A percentile compares a stretch with the other conserved stretches of the same genome.
Evolutionary conservation across 192 early-diverging fungal species (phyloP).

Genomic region (Chytriomyces sp.): DNA sequence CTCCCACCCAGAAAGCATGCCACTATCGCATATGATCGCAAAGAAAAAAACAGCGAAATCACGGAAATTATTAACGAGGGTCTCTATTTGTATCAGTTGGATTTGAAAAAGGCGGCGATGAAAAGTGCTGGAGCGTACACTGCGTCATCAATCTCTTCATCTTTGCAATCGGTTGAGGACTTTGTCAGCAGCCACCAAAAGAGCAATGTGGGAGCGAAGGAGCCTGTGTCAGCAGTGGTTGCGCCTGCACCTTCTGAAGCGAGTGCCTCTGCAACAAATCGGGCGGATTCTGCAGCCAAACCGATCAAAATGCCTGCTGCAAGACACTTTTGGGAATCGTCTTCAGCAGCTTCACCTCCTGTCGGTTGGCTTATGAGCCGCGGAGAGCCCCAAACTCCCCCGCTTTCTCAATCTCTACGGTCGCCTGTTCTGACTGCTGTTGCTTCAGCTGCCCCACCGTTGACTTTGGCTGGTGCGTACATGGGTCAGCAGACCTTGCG

Average conservation of each 20-base stretch:
- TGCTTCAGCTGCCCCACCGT: neutral
- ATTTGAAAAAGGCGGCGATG: conserved; percentile 9
- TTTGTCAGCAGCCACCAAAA: neutral
- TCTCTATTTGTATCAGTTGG: conserved; percentile 83
- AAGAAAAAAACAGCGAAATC: conserved; percentile 79
- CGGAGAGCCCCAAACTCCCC: conserved; percentile 25
- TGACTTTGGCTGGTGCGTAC: neutral
- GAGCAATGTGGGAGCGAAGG: neutral
- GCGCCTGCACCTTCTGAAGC: neutral
- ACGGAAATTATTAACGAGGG: conserved; percentile 95
- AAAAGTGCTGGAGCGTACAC: neutral
- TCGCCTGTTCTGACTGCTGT: neutral
- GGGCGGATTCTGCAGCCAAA: conserved; percentile 19
- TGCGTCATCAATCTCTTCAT: neutral
- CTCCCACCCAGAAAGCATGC: conserved; percentile 59
- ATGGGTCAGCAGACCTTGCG: neutral
- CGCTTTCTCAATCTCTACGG: conserved; percentile 15
- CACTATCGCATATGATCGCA: conserved; percentile 76
- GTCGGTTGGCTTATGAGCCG: conserved; percentile 53
- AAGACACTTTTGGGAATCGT: conserved; percentile 42
- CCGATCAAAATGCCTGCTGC: conserved; percentile 30
- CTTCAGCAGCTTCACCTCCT: conserved; percentile 51
- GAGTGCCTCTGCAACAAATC: too few relatives aligned
- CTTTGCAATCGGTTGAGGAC: neutral
- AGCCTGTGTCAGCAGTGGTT: neutral